Base-by-base conservation (phyloP, 208 protist genomes). In the Trypanosoma vivax region DNA sequence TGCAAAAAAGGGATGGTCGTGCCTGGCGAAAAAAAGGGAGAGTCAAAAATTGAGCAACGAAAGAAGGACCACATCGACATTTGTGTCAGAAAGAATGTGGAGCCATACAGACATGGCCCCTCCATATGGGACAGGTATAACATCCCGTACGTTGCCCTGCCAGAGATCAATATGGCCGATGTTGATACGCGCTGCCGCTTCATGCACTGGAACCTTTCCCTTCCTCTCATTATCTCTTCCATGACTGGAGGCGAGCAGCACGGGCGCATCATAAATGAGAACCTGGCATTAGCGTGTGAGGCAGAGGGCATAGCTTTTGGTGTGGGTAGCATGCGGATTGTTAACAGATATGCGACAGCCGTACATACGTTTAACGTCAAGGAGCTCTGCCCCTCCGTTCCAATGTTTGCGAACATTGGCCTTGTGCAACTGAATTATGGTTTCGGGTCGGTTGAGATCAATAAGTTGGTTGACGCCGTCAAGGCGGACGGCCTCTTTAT, bases 51-150 rank as follows among this genome's bases (percentile, higher is more conserved):
- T 34, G 60, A 74, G 61, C 42, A 76, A 52, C 76, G 89, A 25
- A 95, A 95, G 60, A 84, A 89, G 60, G 89, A 91, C 52, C 89
- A 95, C 75, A 93, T 95, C 38, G 74, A 90, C 29, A 95, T 95
- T 46, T 95, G 89, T 56, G 61, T 90, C 4, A 66, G 81, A 16
- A 74, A 87, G 27, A 59, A 88, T 50, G 85, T 95, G 13, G 84
- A 95, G 70, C 89, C 89, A 5, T 69, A 87, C 66, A 87, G 86
- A 37, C 41, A 69, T 0, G 28, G 37, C 4, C 19, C 21, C 2
- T 83, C 74, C 16, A 88, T 92, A 30, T 95, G 82, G 79, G 63
- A 70, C 43, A 81, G 78, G 56, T 95, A 93, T 56, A 56, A 61
- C 24, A 53, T 95, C 5, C 83, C 89, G 3, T 95, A 95, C 73